Base-by-base conservation (phyloP, 306 rosid genomes). In the Cicer arietinum region DNA sequence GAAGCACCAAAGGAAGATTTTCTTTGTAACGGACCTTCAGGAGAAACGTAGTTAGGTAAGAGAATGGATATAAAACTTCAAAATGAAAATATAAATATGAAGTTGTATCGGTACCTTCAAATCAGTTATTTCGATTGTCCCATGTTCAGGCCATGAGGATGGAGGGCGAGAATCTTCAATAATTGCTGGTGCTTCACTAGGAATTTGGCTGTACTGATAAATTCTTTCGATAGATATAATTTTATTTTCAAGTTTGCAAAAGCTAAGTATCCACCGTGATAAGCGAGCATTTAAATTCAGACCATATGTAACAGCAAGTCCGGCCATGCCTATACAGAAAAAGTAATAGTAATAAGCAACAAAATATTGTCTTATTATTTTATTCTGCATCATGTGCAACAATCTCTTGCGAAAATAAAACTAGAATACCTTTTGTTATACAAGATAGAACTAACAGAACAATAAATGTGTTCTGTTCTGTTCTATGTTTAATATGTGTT, bases 181-280 rank as follows among this genome's bases (percentile, higher is more conserved):
- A 66, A 90, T 13, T 1, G 82, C 73, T 10, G 98, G 97, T 73
- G 96, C 99, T 79, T 94, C 99, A 45, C 91, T 65, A 25, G 96
- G 90, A 81, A 94, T 94, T 86, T 94, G 92, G 81, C 98, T 90
- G 87, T 94, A 90, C 83, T 94, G 99, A 75, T 94, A 94, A 74
- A 94, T 94, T 85, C 99, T 94, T 75, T 94, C 99, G 20, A 92
- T 92, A 40, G 99, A 94, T 63, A 94, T 94, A 69, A 94, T 94
- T 80, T 94, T 92, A 81, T 94, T 94, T 84, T 94, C 99, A 65
- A 94, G 99, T 86, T 94, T 94, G 87, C 99, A 94, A 82, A 94
- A 94, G 91, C 99, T 94, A 75, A 94, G 98, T 76, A 94, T 92
- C 99, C 99, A 94, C 61, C 99, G 88, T n/a, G 99, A 94, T 60